phyloP scores from a whole-genome alignment of 371 early-diverging fungal species.

The Entomophthora muscae region DNA sequence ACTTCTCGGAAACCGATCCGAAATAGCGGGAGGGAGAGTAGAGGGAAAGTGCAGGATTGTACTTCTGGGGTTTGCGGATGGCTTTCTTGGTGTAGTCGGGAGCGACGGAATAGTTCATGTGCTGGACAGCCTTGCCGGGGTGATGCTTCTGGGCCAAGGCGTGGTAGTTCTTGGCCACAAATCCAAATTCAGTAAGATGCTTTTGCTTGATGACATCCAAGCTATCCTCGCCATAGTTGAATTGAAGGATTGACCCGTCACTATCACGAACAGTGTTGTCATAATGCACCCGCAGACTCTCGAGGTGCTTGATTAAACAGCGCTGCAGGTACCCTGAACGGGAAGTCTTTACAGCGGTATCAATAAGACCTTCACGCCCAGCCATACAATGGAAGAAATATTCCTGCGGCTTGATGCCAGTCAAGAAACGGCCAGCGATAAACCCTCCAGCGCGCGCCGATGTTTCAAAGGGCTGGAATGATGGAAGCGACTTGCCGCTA shows the following conservation, averaged over 20 bases:
- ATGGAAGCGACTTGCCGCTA: constrained; percentile 93
- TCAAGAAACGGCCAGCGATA: constrained; percentile 97
- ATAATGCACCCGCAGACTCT: constrained; percentile 90
- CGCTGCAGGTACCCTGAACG: constrained; percentile 99
- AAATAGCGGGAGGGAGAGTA: constrained; percentile 68
- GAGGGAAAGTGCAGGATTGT: constrained; percentile 60
- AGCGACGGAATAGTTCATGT: constrained; percentile 63
- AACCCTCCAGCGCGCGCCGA: constrained; percentile 93
- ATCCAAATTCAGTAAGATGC: constrained; percentile 75
- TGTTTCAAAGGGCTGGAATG: constrained; percentile 79
- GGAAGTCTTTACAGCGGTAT: constrained; percentile 99
- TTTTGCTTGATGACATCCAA: constrained; percentile 94
- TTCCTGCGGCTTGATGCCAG: constrained; percentile 94
- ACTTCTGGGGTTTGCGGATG: constrained; percentile 48
- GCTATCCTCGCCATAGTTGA: constrained; percentile 99
- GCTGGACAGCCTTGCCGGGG: constrained; percentile 44
- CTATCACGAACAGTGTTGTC: constrained; percentile 93
- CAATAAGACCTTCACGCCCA: constrained; percentile 99
- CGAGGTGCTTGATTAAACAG: constrained; percentile 99
- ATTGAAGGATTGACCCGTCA: constrained; percentile 92
- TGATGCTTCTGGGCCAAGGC: constrained; percentile 65
- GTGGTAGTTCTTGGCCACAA: constrained; percentile 80
- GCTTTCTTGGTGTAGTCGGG: constrained; percentile 60
- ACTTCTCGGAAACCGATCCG: constrained; percentile 82
- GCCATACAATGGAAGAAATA: constrained; percentile 97